A percentile compares a stretch with the other conserved stretches of the same genome.
Conservation (phyloP, 2,329 filamentous ascomycete genomes). For the Gaeumannomyces tritici region DNA sequence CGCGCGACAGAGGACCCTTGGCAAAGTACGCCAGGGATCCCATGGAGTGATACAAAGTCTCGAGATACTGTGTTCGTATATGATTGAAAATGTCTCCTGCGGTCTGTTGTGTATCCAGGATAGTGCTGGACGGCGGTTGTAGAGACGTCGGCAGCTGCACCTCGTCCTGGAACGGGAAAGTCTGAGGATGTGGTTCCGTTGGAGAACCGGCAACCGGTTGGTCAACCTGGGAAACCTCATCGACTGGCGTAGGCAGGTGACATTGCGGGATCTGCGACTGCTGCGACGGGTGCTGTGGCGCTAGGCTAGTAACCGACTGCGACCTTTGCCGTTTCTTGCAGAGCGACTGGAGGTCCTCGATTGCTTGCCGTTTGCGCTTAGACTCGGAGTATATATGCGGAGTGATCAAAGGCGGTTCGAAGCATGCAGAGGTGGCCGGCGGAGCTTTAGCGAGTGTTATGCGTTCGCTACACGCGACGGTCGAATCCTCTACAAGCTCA, state of each 20-base stretch:
- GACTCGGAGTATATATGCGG: conserved; percentile 36
- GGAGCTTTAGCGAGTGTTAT: conserved; percentile 6
- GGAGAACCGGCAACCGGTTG: neutral
- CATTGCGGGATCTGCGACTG: conserved; percentile 10
- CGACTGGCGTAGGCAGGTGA: conserved; percentile 2
- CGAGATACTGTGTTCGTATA: conserved; percentile 48
- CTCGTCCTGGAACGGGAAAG: neutral
- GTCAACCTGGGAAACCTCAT: neutral
- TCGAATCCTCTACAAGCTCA: conserved; percentile 39
- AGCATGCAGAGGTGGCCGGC: neutral
- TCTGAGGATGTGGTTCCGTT: neutral
- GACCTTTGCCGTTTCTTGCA: conserved; percentile 42
- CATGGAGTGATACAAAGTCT: conserved; percentile 54
- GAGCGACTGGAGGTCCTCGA: conserved; percentile 53
- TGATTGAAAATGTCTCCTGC: conserved; percentile 46
- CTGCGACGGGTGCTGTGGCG: conserved; percentile 14
- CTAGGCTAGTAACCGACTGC: conserved; percentile 22
- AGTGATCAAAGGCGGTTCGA: conserved; percentile 25
- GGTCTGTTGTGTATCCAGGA: conserved; percentile 14
- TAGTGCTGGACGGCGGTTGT: conserved; percentile 19
- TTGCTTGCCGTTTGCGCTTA: conserved; percentile 48
- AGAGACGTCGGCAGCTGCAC: conserved; percentile 5
- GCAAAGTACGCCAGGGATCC: conserved; percentile 62
- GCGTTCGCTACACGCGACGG: conserved; percentile 28
- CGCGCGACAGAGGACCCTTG: conserved; percentile 70